Evolutionary conservation across 2,329 filamentous ascomycete species (phyloP).

Genomic region (Ophiostoma triangulosporum): DNA sequence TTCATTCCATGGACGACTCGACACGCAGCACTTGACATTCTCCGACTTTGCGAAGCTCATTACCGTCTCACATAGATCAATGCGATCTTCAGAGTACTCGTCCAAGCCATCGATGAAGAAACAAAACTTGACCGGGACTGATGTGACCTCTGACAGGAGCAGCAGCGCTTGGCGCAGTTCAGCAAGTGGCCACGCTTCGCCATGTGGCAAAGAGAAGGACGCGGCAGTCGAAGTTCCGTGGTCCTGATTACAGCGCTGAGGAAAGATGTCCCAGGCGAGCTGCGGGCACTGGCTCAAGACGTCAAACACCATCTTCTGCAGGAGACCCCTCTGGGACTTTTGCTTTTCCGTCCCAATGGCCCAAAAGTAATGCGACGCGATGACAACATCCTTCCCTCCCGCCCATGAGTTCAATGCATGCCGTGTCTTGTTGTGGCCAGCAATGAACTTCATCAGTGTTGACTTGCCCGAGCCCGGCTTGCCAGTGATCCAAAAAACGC

Average conservation of each 20-base stretch:
- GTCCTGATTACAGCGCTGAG: background rate
- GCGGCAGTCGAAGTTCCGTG: background rate
- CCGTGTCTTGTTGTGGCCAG: background rate
- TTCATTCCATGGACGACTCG: slow-evolving; percentile 5
- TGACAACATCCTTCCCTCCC: background rate
- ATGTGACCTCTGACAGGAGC: background rate
- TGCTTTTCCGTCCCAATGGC: slow-evolving; percentile 2
- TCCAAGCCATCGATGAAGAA: slow-evolving; percentile 9
- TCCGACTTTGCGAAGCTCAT: background rate
- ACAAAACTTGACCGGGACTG: background rate
- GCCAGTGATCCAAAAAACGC: slow-evolving; percentile 7
- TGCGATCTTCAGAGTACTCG: background rate
- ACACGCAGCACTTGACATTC: slow-evolving; percentile 5
- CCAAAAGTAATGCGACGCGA: slow-evolving; percentile 6
- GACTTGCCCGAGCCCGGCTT: slow-evolving; percentile 7
- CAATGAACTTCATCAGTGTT: slow-evolving; percentile 9
- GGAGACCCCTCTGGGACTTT: slow-evolving; percentile 4
- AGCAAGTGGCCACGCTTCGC: background rate
- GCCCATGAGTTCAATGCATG: background rate
- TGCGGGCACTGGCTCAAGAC: slow-evolving; percentile 2
- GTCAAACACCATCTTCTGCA: slow-evolving; percentile 4
- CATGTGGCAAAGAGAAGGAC: background rate
- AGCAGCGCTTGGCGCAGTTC: background rate
- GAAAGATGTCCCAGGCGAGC: background rate
- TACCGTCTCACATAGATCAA: background rate